Conservation (phyloP, 2,329 filamentous ascomycete genomes). For the Aspergillus tubingensis region DNA sequence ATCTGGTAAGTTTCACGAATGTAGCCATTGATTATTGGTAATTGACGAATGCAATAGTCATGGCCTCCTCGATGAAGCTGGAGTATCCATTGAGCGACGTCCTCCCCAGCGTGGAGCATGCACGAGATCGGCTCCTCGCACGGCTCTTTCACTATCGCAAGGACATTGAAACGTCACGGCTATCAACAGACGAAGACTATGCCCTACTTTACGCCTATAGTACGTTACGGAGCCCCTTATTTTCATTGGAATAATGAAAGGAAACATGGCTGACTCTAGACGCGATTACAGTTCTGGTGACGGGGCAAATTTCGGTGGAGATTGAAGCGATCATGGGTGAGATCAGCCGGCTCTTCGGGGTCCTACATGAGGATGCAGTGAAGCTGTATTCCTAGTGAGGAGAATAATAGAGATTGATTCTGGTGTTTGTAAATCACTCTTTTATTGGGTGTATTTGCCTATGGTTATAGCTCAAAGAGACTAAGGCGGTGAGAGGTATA, state of each 20-base stretch:
- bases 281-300: constrained; percentile 57
- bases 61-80: constrained; percentile 90
- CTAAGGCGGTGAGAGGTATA: too few relatives aligned
- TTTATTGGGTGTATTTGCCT: too few relatives aligned
- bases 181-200: constrained; percentile 66
- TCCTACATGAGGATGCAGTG: constrained; percentile 62
- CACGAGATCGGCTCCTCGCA: constrained; percentile 78
- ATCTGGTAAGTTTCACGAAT: constrained; percentile 48
- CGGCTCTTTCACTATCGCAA: constrained; percentile 87
- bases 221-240: constrained; percentile 36
- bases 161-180: constrained; percentile 56
- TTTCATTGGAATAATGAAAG: not conserved
- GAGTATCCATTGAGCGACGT: constrained; percentile 92
- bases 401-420: too few relatives aligned
- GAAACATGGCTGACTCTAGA: constrained; percentile 4
- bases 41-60: constrained; percentile 61
- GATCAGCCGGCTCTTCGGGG: constrained; percentile 62
- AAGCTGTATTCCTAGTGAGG: constrained; percentile 47
- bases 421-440: not conserved
- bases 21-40: not conserved
- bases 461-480: too few relatives aligned
- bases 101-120: constrained; percentile 77
- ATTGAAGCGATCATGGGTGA: constrained; percentile 57
- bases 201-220: constrained; percentile 90
- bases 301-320: constrained; percentile 59